phyloP scores from a whole-genome alignment of 2,329 filamentous ascomycete species.

The Claviceps humidiphila region DNA sequence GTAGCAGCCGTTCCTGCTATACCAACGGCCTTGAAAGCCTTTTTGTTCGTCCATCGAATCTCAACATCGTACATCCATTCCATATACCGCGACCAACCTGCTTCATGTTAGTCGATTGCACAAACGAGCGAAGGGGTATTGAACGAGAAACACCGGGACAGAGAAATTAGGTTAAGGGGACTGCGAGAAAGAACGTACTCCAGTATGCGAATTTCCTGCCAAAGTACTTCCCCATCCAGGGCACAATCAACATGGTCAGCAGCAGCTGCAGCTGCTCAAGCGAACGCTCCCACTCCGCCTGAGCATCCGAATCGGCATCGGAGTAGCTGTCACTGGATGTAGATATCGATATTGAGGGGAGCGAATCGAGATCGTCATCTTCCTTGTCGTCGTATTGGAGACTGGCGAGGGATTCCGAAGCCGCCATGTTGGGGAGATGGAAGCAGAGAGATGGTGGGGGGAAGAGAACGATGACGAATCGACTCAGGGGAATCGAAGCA shows the following conservation, averaged over 20 bases:
- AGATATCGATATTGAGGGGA: conserved; percentile 34
- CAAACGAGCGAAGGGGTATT: not conserved
- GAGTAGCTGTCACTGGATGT: conserved; percentile 42
- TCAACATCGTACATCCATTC: conserved; percentile 81
- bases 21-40: conserved; percentile 48
- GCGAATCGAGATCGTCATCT: conserved; percentile 49
- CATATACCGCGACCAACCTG: conserved; percentile 91
- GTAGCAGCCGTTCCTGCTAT: conserved; percentile 46
- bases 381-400: conserved; percentile 36
- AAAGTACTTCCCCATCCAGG: conserved; percentile 88
- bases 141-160: not conserved
- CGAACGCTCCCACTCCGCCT: conserved; percentile 88
- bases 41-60: conserved; percentile 50
- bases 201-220: conserved; percentile 92
- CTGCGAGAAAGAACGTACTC: conserved; percentile 41
- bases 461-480: not conserved
- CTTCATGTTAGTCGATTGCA: not conserved
- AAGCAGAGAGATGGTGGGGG: not conserved
- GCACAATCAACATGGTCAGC: conserved; percentile 86
- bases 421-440: conserved; percentile 13
- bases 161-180: too few species aligned
- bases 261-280: conserved; percentile 87
- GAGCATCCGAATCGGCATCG: conserved; percentile 66
- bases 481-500: not conserved
- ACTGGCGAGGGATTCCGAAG: conserved; percentile 35